Evolutionary conservation across 768 basidiomycete genomes (phyloP).

Genomic region (Hemileccinum rubropunctum): DNA sequence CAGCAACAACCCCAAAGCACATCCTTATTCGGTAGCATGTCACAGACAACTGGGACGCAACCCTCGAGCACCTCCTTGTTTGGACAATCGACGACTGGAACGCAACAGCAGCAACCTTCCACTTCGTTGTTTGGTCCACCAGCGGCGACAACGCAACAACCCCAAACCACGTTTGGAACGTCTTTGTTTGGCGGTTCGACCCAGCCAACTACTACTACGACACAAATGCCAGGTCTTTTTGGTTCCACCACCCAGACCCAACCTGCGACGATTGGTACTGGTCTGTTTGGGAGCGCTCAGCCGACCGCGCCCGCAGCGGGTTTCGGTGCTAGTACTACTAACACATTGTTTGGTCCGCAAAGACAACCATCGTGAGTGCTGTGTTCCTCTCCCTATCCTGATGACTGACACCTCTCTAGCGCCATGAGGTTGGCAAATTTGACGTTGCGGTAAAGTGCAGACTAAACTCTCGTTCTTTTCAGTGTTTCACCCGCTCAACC

Average conservation of each 20-base stretch:
- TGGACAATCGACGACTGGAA: slow-evolving; percentile 30
- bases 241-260: slow-evolving; percentile 20
- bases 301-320: background rate
- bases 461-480: slow-evolving; percentile 5
- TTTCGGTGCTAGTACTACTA: slow-evolving; percentile 3
- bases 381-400: background rate
- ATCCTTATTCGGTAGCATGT: slow-evolving; percentile 27
- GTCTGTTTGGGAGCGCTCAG: slow-evolving; percentile 29
- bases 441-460: background rate
- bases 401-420: slow-evolving; percentile 4
- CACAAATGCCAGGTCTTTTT: slow-evolving; percentile 19
- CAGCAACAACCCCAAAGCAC: slow-evolving; percentile 26
- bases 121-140: slow-evolving; percentile 39
- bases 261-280: slow-evolving; percentile 8
- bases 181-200: slow-evolving; percentile 29
- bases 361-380: slow-evolving; percentile 32
- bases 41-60: slow-evolving; percentile 14
- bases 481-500: slow-evolving; percentile 31
- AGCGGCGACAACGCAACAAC: slow-evolving; percentile 20
- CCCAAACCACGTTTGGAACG: slow-evolving; percentile 29
- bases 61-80: slow-evolving; percentile 18
- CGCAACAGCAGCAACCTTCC: slow-evolving; percentile 35
- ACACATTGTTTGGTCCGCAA: slow-evolving; percentile 28
- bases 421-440: slow-evolving; percentile 27
- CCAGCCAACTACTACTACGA: slow-evolving; percentile 12